Base-by-base conservation (phyloP, 73 alveolate genomes). In the Stentor roeselii region DNA sequence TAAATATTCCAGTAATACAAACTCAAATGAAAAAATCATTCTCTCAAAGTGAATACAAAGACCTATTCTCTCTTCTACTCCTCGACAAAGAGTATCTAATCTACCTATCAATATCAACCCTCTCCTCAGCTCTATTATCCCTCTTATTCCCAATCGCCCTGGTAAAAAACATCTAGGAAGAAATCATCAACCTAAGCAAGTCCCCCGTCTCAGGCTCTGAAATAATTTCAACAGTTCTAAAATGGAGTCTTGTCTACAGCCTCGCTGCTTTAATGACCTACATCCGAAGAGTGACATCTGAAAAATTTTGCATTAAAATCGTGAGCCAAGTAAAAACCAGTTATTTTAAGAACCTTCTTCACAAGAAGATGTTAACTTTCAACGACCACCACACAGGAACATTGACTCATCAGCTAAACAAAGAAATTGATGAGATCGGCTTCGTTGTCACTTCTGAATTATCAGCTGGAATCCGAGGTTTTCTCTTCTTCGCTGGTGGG, bases 381-480 rank as follows among this genome's bases (percentile, higher is more conserved):
- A 32, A 27, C 11, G 80, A 67, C 21, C n/a, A 0, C 2, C 21
- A 21, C 21, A 67, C 80, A 30, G 80, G 80, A 40, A 32, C 21
- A 15, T 34, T 67, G 37, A 21, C 80, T 21, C 80, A 67, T 1
- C 80, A 67, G 2, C 80, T 67, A 21, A 67, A 67, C 34, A 67
- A 40, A 1, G 80, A 67, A 27, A 67, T 67, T 21, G n/a, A 32
- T 21, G 37, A 21, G 14, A 67, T 67, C 14, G 80, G 42, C 27
- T 30, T 11, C 41, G 34, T 32, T 21, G 34, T 67, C 11, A 67
- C 80, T 15, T 27, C n/a, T 67, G 80, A 67, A 67, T 34, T 67
- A 27, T 67, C 80, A 21, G n/a, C 80, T 67, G 37, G 41, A 21
- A n/a, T 67, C 27, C 80, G 80, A 27, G 80, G 80, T 2, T 21